Evolutionary conservation across 139 green algal genomes (phyloP).

Genomic region (Klebsormidium nitens): DNA sequence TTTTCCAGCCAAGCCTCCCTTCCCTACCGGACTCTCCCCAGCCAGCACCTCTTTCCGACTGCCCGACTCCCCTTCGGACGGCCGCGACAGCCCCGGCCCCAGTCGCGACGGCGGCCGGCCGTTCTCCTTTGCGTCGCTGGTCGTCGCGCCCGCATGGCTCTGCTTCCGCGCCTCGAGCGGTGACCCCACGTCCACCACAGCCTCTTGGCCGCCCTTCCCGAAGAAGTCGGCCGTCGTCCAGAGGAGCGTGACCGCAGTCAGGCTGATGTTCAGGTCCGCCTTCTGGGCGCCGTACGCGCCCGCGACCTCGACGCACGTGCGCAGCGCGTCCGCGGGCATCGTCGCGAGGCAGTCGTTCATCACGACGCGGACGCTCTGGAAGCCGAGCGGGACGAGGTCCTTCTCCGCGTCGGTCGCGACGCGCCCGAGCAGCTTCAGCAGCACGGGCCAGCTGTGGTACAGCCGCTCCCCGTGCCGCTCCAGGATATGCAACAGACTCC

Average conservation of each 20-base stretch:
- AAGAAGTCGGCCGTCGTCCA: slow-evolving; percentile 78
- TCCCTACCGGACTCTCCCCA: no score
- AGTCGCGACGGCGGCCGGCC: no score
- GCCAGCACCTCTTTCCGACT: no score
- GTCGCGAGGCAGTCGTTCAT: slow-evolving; percentile 38
- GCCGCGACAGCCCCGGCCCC: no score
- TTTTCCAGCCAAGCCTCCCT: no score
- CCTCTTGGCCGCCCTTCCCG: neutral
- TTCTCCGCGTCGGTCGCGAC: slow-evolving; percentile 11
- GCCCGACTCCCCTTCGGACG: no score
- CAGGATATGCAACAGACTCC: slow-evolving; percentile 33
- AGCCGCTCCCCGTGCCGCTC: slow-evolving; percentile 35
- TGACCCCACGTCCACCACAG: no score
- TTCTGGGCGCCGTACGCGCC: slow-evolving; percentile 45
- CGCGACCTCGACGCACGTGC: slow-evolving; percentile 29
- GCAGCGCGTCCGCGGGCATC: slow-evolving; percentile 13
- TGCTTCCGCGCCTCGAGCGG: no score
- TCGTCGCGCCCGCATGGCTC: no score
- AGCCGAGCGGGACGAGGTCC: slow-evolving; percentile 23
- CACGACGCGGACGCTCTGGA: slow-evolving; percentile 33
- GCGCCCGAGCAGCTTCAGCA: slow-evolving; percentile 23
- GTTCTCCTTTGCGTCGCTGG: no score
- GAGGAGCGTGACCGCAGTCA: slow-evolving; percentile 80
- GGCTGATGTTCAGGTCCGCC: slow-evolving; percentile 77
- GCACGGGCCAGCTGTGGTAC: slow-evolving; percentile 33